Percentiles rank a stretch among this genome's conserved stretches.
These are phyloP conservation scores for Wickerhamiella musiphila DNA, from an alignment of 805 yeast species.

Conservation along the genomic window DNA sequence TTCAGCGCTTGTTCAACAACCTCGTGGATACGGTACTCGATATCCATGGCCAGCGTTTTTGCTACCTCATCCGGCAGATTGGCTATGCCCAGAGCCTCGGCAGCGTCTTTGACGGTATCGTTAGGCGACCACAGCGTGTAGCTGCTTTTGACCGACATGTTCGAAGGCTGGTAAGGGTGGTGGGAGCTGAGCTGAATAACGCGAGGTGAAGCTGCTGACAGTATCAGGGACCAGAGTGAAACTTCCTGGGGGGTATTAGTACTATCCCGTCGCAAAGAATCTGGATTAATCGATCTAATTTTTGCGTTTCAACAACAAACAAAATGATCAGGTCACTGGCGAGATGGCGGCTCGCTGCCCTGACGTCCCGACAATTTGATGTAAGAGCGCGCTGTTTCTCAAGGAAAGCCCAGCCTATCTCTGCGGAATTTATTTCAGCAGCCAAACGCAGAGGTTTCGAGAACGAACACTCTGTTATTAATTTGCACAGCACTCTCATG, in stretches of 20 bases:
- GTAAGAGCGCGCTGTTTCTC: no score
- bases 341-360: no score
- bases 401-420: no score
- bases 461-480: conserved; percentile 4
- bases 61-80: conserved; percentile 78
- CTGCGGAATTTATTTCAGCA: no score
- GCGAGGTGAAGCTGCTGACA: no score
- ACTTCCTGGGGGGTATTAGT: no score
- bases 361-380: no score
- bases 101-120: conserved; percentile 92
- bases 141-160: conserved; percentile 29
- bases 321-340: no score
- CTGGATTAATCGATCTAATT: not conserved
- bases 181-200: no score
- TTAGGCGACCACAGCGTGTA: conserved; percentile 95
- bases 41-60: conserved; percentile 93
- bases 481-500: conserved; percentile 9
- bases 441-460: no score
- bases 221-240: no score
- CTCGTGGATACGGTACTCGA: conserved; percentile 93
- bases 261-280: not conserved
- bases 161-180: not conserved
- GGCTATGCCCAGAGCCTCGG: conserved; percentile 71
- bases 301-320: no score
- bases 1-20: conserved; percentile 89